Evolutionary conservation across 78 protist genomes (phyloP), one percentile per base, ranked within the genome.

Genomic region (Tieghemostelium lacteum): DNA sequence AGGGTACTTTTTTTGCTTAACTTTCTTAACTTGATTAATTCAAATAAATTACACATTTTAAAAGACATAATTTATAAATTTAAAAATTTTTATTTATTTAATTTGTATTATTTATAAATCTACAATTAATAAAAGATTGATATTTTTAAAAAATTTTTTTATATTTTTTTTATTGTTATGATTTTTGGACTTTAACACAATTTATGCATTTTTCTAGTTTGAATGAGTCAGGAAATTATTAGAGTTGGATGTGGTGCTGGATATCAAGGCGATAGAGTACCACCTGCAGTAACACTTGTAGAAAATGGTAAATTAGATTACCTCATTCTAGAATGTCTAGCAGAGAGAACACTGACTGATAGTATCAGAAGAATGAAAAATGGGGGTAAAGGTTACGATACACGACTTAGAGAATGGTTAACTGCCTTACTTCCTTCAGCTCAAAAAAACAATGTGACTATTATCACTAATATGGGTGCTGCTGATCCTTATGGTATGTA

Each of bases 201-300:
- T n/a, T n/a, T n/a, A n/a, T n/a, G n/a, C n/a, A n/a, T n/a, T n/a
- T n/a, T n/a, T n/a, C n/a, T n/a, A n/a, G n/a, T n/a, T n/a, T n/a
- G n/a, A 22, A 66, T 78, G 88, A 67, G 54, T 55, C 8, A 22
- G 22, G 39, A 70, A 12, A 60, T 83, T 2, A 37, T 83, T 28
- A 66, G 91, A 70, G 70, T 83, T 70, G 91, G 91, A 5, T 34
- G 73, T 42, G 91, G 91, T 5, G 64, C 91, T 29, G 91, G 91
- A 16, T 83, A 83, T 60, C 91, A 83, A 69, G 91, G 91, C 45
- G 91, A 83, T n/a, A 50, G 91, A 45, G 91, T 83, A 14, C 91
- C 91, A 42, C 91, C 91, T 14, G 91, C 91, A 29, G 24, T 83
- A 3, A 45, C 33, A 63, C 39, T 83, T 26, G 71, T 83, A 5